Evolutionary conservation across 192 early-diverging fungal genomes (phyloP).

Genomic region (Coemansia sp.): DNA sequence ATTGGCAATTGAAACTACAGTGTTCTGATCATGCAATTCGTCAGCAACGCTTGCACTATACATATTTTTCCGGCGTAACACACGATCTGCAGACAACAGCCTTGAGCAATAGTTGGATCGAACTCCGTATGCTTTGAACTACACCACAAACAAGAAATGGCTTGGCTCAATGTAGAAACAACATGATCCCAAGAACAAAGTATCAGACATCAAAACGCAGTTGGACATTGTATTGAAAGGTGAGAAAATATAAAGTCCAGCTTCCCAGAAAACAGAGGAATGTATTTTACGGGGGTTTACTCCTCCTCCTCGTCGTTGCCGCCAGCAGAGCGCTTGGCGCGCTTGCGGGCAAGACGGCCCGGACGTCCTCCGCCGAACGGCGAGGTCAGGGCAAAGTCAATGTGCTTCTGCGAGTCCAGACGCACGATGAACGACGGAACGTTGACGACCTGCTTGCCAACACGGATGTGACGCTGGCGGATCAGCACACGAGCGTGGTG

Average conservation of each 20-base stretch:
- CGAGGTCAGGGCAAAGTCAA: conserved; percentile 81
- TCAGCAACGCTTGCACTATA: neutral
- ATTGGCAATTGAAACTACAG: too few species aligned
- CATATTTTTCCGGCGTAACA: neutral
- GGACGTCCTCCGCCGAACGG: conserved; percentile 97
- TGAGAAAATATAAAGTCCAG: neutral
- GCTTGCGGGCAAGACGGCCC: conserved; percentile 96
- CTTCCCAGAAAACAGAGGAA: neutral
- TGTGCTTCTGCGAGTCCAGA: conserved; percentile 77
- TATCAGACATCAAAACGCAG: too few species aligned
- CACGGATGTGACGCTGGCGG: conserved; percentile 96
- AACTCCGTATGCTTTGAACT: too few species aligned
- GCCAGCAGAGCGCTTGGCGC: conserved; percentile 68
- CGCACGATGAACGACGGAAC: conserved; percentile 96
- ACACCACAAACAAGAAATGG: too few species aligned
- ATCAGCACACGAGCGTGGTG: conserved; percentile 99
- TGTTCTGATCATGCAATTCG: neutral
- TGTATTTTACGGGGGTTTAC: conserved; percentile 12
- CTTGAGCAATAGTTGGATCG: neutral
- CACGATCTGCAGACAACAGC: neutral
- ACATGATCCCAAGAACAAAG: too few species aligned
- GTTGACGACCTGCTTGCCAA: conserved; percentile 97
- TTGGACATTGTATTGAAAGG: too few species aligned
- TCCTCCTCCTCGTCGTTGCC: conserved; percentile 68
- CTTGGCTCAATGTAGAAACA: too few species aligned